A percentile compares a stretch with the other conserved stretches of the same genome.
These are phyloP conservation scores for Colletotrichum spinosum DNA, from an alignment of 2,329 filamentous ascomycete species.

Conservation along the genomic window DNA sequence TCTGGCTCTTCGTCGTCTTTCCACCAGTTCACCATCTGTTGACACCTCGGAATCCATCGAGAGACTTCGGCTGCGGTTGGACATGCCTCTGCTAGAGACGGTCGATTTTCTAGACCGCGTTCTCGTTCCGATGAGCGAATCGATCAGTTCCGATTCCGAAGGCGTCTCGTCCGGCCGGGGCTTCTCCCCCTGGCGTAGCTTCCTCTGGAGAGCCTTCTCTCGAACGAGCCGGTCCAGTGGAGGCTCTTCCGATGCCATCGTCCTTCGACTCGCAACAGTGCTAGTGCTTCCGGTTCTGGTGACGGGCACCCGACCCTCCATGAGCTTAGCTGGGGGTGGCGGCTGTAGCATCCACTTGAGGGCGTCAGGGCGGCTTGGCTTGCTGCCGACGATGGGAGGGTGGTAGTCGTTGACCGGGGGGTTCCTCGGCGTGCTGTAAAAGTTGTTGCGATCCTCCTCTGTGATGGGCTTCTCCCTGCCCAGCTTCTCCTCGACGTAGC, in stretches of 20 bases:
- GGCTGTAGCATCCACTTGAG: constrained; percentile 94
- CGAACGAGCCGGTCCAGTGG: constrained; percentile 57
- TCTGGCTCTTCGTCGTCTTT: constrained; percentile 29
- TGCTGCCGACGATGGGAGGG: constrained; percentile 84
- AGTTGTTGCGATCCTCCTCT: constrained; percentile 64
- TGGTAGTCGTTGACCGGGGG: constrained; percentile 89
- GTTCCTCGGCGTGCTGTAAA: constrained; percentile 70
- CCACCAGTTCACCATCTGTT: constrained; percentile 37
- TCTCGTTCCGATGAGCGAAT: constrained; percentile 50
- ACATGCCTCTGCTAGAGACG: constrained; percentile 41
- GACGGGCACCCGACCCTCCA: constrained; percentile 86
- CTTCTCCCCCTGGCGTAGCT: constrained; percentile 53
- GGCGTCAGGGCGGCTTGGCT: constrained; percentile 75
- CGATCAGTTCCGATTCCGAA: constrained; percentile 58
- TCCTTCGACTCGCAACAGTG: constrained; percentile 61
- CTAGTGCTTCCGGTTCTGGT: constrained; percentile 70
- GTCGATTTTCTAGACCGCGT: constrained; percentile 33
- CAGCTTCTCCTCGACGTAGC: constrained; percentile 64
- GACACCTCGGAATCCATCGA: constrained; percentile 51
- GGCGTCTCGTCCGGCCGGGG: constrained; percentile 43
- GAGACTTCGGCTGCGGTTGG: constrained; percentile 49
- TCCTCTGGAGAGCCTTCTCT: constrained; percentile 60
- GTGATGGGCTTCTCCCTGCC: constrained; percentile 65
- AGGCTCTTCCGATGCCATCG: constrained; percentile 54
- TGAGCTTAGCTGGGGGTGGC: constrained; percentile 87